Percentiles rank a stretch among this genome's conserved stretches.
Conservation (phyloP, 495 filamentous ascomycete species). For the Hypoxylon subgilvum region DNA sequence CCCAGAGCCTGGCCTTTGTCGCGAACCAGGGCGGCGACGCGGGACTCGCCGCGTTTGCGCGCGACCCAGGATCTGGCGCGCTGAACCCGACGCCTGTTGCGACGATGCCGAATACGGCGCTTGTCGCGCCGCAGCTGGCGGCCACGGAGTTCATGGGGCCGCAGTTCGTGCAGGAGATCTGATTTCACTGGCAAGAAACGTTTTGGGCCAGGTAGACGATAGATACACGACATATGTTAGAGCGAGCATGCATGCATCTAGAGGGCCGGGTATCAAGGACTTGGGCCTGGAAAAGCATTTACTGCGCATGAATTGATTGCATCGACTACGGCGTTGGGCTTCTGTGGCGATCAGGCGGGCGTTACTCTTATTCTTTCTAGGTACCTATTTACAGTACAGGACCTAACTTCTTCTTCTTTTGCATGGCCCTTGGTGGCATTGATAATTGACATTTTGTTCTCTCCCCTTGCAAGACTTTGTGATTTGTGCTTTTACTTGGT, state of each 20-base stretch:
- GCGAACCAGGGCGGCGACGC: slow-evolving; percentile 42
- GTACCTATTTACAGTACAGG: not conserved
- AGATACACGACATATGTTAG: too few species aligned
- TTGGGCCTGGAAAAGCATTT: slow-evolving; percentile 3
- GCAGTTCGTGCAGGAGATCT: slow-evolving; percentile 39
- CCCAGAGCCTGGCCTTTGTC: slow-evolving; percentile 36
- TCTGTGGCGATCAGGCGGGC: not conserved
- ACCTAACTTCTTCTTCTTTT: slow-evolving; percentile 1
- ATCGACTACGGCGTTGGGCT: slow-evolving; percentile 11
- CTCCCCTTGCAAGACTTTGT: too few species aligned
- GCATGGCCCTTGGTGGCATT: slow-evolving; percentile 4
- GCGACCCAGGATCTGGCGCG: slow-evolving; percentile 15
- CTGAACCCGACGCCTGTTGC: slow-evolving; percentile 32
- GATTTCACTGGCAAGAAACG: too few species aligned
- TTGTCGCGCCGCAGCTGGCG: slow-evolving; percentile 25
- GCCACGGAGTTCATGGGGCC: slow-evolving; percentile 32
- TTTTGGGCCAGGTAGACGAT: too few species aligned
- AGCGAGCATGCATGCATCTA: too few species aligned
- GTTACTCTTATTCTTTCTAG: not conserved
- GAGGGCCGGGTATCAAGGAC: too few species aligned
- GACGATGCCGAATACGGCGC: slow-evolving; percentile 4
- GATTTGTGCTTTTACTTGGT: too few species aligned
- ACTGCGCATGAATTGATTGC: not conserved
- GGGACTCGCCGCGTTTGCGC: slow-evolving; percentile 37
- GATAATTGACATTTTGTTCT: slow-evolving; percentile 4